Base-by-base conservation (phyloP, 2,329 filamentous ascomycete genomes). In the Nemania bipapillata region DNA sequence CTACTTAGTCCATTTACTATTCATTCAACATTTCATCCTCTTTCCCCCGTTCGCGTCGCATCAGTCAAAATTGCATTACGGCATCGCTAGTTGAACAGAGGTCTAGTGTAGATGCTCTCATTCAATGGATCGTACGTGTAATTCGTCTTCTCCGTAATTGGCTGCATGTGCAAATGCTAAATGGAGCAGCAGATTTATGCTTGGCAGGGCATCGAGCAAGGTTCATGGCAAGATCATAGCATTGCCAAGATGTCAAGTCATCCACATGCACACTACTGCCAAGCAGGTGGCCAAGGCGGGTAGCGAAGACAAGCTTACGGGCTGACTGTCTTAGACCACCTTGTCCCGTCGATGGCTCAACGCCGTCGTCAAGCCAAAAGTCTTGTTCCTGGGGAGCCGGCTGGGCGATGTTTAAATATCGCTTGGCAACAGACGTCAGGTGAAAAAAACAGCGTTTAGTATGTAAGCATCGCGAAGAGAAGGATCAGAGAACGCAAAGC, bases 291-390 rank as follows among this genome's bases (percentile, higher is more conserved):
- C 65, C 65, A 65, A 63, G 62, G 57, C 65, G 66, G 68, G 53
- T 58, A 67, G 53, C 59, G 59, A 59, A 7, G 37, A 59, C 50
- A 17, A 32, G 68, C 65, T 69, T 64, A 68, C 68, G 65, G 55
- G 57, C 65, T 68, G 57, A 45, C 65, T 68, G 26, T 61, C 57
- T 62, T 63, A 53, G 61, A 4, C 53, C 11, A 52, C 62, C 61
- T 70, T 60, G 66, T 69, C 63, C 52, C 57, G 63, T 55, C 42
- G 11, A 35, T 57, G 49, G 59, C 63, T 69, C 59, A 59, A 61
- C 66, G 66, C 66, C 66, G 64, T 42, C 40, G 40, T 57, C 52
- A 71, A 63, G 66, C 69, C 69, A 66, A 69, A 71, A 64, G 55
- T 63, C 65, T 70, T 68, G 62, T 62, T 62, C 35, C 56, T 58